phyloP scores from a whole-genome alignment of 805 yeast species.

The Spathaspora girioi region DNA sequence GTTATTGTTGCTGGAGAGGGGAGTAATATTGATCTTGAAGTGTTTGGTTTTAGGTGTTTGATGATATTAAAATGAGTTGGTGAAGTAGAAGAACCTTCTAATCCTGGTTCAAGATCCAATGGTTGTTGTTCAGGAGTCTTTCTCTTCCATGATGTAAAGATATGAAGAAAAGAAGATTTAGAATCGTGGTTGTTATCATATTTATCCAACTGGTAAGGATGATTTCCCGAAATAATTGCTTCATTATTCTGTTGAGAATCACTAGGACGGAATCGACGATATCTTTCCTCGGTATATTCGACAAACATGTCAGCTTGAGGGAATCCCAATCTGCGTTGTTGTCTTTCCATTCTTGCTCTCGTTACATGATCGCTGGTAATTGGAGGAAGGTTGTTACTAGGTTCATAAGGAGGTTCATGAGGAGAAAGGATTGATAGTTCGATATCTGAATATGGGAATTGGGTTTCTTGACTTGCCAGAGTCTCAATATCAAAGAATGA shows the following conservation, averaged over 20 bases:
- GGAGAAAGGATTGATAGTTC: slow-evolving; percentile 10
- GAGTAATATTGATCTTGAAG: slow-evolving; percentile 13
- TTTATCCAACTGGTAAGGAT: slow-evolving; percentile 25
- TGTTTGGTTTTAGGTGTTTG: slow-evolving; percentile 11
- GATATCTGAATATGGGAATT: slow-evolving; percentile 1
- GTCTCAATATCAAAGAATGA: slow-evolving; percentile 1
- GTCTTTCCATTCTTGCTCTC: background rate
- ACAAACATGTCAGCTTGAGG: slow-evolving; percentile 16
- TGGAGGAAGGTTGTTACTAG: background rate
- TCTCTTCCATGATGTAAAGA: slow-evolving; percentile 7
- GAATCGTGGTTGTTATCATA: slow-evolving; percentile 3
- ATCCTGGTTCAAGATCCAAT: background rate
- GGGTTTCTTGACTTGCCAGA: slow-evolving; percentile 1
- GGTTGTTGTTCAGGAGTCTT: background rate
- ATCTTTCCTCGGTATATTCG: slow-evolving; percentile 26
- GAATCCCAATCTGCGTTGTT: slow-evolving; percentile 1
- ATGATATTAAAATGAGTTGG: background rate
- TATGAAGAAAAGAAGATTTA: slow-evolving; percentile 1
- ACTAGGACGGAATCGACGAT: slow-evolving; percentile 28
- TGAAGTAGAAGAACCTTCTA: background rate
- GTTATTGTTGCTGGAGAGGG: slow-evolving; percentile 2
- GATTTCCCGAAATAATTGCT: slow-evolving; percentile 18
- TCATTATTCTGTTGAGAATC: slow-evolving; percentile 30
- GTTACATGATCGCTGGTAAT: background rate
- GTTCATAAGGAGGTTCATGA: slow-evolving; percentile 20